Evolutionary conservation across 2,329 filamentous ascomycete species (phyloP).

Genomic region (Talaromyces sp.): DNA sequence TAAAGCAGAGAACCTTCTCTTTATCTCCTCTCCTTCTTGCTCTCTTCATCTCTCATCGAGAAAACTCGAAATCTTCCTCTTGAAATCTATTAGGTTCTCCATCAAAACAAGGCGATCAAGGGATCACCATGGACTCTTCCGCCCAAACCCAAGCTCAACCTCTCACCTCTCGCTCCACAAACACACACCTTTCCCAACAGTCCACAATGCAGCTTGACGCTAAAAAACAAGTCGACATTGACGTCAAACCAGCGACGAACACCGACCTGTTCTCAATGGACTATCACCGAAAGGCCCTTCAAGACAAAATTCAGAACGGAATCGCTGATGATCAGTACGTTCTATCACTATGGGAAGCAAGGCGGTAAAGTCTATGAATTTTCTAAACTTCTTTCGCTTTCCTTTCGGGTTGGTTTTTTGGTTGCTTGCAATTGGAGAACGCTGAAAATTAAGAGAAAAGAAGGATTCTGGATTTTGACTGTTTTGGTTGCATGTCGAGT

Average conservation of each 20-base stretch:
- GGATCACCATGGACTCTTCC: conserved; percentile 2
- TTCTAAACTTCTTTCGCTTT: conserved; percentile 1
- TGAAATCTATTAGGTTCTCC: neutral
- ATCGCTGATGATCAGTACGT: conserved; percentile 35
- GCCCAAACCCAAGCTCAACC: conserved; percentile 30
- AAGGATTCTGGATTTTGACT: conserved; percentile 3
- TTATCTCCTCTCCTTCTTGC: neutral
- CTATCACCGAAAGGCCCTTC: conserved; percentile 42
- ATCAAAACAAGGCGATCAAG: neutral
- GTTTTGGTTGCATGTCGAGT: neutral
- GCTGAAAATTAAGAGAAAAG: neutral
- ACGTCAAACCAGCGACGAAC: conserved; percentile 31
- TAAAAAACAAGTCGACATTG: conserved; percentile 23
- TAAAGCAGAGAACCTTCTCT: neutral
- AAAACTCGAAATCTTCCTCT: neutral
- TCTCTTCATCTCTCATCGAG: neutral
- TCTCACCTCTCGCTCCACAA: conserved; percentile 40
- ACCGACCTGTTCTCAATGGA: conserved; percentile 39
- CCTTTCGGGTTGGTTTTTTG: conserved; percentile 1
- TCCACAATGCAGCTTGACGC: conserved; percentile 7
- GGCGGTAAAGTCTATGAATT: conserved; percentile 11
- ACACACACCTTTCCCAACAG: conserved; percentile 35
- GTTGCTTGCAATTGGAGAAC: conserved; percentile 10
- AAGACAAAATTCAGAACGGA: conserved; percentile 37
- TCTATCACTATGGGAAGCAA: conserved; percentile 3